Base-by-base conservation (phyloP, 2,329 filamentous ascomycete species). In the Nigrograna mackinnonii region DNA sequence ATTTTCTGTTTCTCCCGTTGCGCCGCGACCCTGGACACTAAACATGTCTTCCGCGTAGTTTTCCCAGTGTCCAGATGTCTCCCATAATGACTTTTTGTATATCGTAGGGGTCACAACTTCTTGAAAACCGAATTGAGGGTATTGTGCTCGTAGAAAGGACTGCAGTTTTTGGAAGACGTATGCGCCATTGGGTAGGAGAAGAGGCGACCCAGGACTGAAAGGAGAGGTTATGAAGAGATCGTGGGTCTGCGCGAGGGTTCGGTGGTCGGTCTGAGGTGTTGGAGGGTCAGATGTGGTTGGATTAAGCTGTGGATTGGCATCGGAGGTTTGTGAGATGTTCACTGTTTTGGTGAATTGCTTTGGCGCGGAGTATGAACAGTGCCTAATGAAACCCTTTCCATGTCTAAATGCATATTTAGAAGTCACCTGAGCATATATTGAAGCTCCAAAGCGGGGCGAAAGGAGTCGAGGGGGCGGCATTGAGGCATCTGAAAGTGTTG, bases 11-110 rank as follows among this genome's bases (percentile, higher is more conserved):
- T 72, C 61, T 3, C 72, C 72, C 17, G 62, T 71, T 22, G 72
- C 70, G n/a, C 74, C 75, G 13, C 78, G 74, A 2, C 76, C 77
- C 17, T 72, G 83, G 20, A 95, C 90, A 41, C 87, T 85, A 68
- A 91, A 95, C 91, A 95, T 95, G 61, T 95, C 89, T 59, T 95
- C 86, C 45, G 88, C 85, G 71, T 95, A 95, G 66, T 95, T 95
- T 41, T 92, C 85, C 77, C 91, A 84, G 55, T 95, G 90, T 2
- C 90, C 90, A 0, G 89, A 94, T 53, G 84, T 85, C 58, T 88
- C 84, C 91, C 90, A 95, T 21, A 95, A 72, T 5, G 87, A 84
- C 66, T 88, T 89, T 63, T 95, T 95, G 76, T 94, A 95, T 61
- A 95, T 94, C 36, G 85, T 94, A 2, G 91, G 90, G 6, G 89